phyloP scores from a whole-genome alignment of 1,139 yeast species.

The Hemisphaericaspora xylofermentans region DNA sequence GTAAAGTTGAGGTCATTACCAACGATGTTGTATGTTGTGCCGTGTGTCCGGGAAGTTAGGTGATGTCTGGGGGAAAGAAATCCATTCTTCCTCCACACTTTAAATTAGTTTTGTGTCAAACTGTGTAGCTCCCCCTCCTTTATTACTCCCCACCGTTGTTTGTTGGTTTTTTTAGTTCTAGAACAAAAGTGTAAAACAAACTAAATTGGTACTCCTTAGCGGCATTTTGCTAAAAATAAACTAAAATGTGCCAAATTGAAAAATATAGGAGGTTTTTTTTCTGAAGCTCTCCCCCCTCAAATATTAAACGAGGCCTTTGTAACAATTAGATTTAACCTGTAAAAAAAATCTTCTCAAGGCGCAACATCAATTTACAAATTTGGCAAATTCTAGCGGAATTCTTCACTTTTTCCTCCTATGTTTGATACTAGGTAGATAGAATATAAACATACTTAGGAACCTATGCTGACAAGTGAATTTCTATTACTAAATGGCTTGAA shows the following conservation, averaged over 20 bases:
- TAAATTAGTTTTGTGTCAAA: not conserved
- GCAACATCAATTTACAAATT: not conserved
- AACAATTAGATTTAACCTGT: not conserved
- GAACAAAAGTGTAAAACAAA: not conserved
- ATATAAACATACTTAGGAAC: too few relatives aligned
- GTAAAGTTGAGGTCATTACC: too few relatives aligned
- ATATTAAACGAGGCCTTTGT: not conserved
- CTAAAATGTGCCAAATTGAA: too few relatives aligned
- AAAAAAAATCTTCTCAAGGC: not conserved
- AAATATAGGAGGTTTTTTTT: not conserved
- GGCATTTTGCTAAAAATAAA: not conserved
- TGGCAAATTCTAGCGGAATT: not conserved
- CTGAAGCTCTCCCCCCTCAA: not conserved
- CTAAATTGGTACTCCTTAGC: not conserved
- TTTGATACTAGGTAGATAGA: too few relatives aligned
- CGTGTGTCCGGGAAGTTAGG: too few relatives aligned
- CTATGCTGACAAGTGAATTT: too few relatives aligned
- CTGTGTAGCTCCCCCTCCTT: not conserved
- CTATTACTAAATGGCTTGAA: too few relatives aligned
- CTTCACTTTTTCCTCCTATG: not conserved
- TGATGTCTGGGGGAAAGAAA: too few relatives aligned
- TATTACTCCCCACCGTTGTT: constrained; percentile 1
- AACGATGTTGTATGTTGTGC: too few relatives aligned
- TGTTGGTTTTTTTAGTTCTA: not conserved
- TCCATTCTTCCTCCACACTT: not conserved